Base-by-base conservation (phyloP, 2,329 filamentous ascomycete genomes). In the Paraphaeosphaeria sporulosa region DNA sequence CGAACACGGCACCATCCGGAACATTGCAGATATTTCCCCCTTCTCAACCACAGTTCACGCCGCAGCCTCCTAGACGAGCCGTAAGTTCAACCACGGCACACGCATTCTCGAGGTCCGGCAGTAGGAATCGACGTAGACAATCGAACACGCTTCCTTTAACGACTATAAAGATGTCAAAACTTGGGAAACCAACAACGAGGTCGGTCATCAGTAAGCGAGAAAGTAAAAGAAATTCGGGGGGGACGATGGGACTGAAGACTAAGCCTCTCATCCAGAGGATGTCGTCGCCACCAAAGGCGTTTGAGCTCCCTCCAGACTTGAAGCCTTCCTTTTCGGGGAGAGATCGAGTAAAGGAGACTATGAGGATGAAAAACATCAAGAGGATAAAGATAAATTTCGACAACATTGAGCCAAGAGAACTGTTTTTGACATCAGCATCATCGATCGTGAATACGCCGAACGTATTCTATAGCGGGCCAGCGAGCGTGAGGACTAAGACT, bases 371-470 rank as follows among this genome's bases (percentile, higher is more conserved):
- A 58, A 64, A 69, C 12, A 21, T 75, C 46, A 54, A 62, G 12
- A 56, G 57, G 49, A 55, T 76, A 54, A 68, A 67, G 25, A 72
- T 68, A n/a, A 52, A 63, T 40, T 64, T 73, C 21, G 60, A 67
- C 15, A 64, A 66, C 46, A 62, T 65, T 47, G 61, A 65, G 19
- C 52, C 57, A 12, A 62, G 55, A n/a, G 58, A 56, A 21, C 49
- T 70, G 15, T 61, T 68, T 17, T 38, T 7, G 30, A 62, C 64
- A 23, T 72, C 71, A 34, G 71, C 75, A 49, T 59, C 53, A 27
- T 76, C 71, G 10, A 68, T 76, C 62, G 32, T 71, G 25, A 60
- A 40, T 4, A 78, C 75, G 23, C 75, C 76, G 6, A 59, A 59
- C 48, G 72, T 74, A 51, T 52, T 73, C 38, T 78, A 77, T 43